Percentiles rank a stretch among this genome's conserved stretches.
Evolutionary conservation across 805 yeast species (phyloP).

Genomic region (Kluyveromyces starmeri): DNA sequence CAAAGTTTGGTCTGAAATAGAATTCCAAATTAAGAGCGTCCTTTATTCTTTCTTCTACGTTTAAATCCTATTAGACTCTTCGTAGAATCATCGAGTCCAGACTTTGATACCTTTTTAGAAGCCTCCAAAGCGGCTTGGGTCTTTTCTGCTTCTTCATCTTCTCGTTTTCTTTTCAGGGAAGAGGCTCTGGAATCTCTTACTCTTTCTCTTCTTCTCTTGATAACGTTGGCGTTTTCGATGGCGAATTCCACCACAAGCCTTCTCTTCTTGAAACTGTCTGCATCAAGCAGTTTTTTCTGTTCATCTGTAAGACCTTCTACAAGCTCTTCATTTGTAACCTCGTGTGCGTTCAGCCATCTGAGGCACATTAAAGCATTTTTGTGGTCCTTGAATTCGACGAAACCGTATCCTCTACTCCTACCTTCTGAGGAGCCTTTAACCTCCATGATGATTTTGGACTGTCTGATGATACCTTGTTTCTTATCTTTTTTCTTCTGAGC

Average conservation of each 20-base stretch:
- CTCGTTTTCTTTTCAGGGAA: slow-evolving; percentile 24
- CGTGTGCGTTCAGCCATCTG: slow-evolving; percentile 94
- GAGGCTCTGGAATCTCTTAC: slow-evolving; percentile 35
- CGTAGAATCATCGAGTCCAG: slow-evolving; percentile 43
- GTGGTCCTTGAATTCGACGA: slow-evolving; percentile 87
- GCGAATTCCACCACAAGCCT: slow-evolving; percentile 92
- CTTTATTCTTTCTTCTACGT: slow-evolving; percentile 53
- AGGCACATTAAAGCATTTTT: slow-evolving; percentile 90
- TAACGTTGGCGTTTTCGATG: slow-evolving; percentile 87
- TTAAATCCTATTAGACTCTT: slow-evolving; percentile 60
- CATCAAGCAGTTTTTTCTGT: slow-evolving; percentile 45
- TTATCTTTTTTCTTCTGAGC: slow-evolving; percentile 46
- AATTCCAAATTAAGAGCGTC: slow-evolving; percentile 8
- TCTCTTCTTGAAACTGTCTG: slow-evolving; percentile 54
- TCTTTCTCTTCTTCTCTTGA: slow-evolving; percentile 79
- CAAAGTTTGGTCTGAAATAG: not conserved
- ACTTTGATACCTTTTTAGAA: slow-evolving; percentile 34
- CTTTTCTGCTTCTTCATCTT: slow-evolving; percentile 20
- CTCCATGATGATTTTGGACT: slow-evolving; percentile 88
- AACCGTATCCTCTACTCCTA: slow-evolving; percentile 94
- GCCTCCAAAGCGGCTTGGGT: slow-evolving; percentile 21
- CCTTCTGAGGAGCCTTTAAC: slow-evolving; percentile 81
- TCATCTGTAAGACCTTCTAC: slow-evolving; percentile 62
- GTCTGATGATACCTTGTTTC: slow-evolving; percentile 84
- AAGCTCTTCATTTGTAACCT: slow-evolving; percentile 64